Base-by-base conservation (phyloP, 345 rosid genomes). In the Melaleuca alternifolia region DNA sequence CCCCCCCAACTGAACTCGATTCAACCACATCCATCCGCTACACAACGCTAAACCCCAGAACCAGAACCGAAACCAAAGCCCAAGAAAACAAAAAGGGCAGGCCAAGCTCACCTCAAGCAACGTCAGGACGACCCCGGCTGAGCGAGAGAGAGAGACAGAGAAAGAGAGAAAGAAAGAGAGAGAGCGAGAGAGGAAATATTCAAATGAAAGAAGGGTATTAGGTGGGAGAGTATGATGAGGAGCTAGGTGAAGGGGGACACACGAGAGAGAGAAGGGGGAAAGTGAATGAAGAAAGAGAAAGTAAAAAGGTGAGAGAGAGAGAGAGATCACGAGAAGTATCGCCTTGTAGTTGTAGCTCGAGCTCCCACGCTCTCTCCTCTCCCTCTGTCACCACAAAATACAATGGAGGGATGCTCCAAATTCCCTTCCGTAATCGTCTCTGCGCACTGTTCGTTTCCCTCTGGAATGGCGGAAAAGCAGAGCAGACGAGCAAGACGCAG, bases 251-350 rank as follows among this genome's bases (percentile, higher is more conserved):
- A n/a, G 84, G 87, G 54, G 87, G 88, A 89, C 90, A 89, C 90
- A 90, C 89, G 91, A 86, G 90, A 89, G 89, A 87, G 84, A 88
- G 87, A 79, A 87, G 88, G 88, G 85, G 46, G 71, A 48, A 85
- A 88, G 89, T 90, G 92, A 91, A 88, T 90, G 90, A 89, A 53
- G 92, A 89, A 87, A 90, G 91, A 90, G 93, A 50, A 65, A 54
- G 65, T 41, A 65, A 83, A 56, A 37, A 85, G 83, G 85, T 61
- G 37, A 83, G 84, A 41, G 79, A 28, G 50, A 26, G 50, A 52
- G 13, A 21, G 18, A 81, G 13, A 89, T 89, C 92, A 86, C 65
- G 71, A 53, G 87, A 83, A 37, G 85, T 54, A 79, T 85, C 59
- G 3, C 87, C 81, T 44, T 23, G 44, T 71, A 41, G 81, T 71